Evolutionary conservation across 164 flowering plant genomes (phyloP), one percentile per base, ranked within the genome.

Genomic region (Annona cherimola): DNA sequence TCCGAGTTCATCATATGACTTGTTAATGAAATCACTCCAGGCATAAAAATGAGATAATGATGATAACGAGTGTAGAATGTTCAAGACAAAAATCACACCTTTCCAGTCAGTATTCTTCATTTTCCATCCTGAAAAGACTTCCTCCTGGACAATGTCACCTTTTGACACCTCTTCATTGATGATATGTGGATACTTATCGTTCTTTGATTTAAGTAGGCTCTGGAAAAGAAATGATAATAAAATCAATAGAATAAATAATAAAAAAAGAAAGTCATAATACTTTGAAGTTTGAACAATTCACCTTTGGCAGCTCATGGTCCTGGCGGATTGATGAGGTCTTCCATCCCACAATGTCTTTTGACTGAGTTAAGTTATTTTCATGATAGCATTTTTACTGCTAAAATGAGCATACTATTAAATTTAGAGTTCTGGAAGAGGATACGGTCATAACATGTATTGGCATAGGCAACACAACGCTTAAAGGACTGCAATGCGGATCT

Each of bases 401-500:
- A 26, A 43, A 40, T 14, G 18, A 43, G 2, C 57, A 43, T 57
- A 64, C 39, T 61, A 61, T 40, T 61, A 61, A 14, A 12, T n/a
- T 35, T 26, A 35, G 44, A 20, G 45, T 19, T 40, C 1, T 19
- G 46, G 68, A 41, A 40, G 5, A 84, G 96, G 98, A 93, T 93
- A 95, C 98, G 78, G 78, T 95, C 99, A 80, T 71, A 87, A 69
- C 84, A 77, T 60, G 73, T 73, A 82, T 95, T 95, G 72, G 97
- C 85, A 80, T 95, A 95, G 70, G 82, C 87, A 76, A 84, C 92
- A 61, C 90, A 86, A 14, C 89, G 91, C 79, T 71, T 86, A 81
- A 95, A 95, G 62, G 92, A 86, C 71, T 75, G 79, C 84, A 95
- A 79, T 40, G 99, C 97, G 75, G 99, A 95, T 64, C 99, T 95